These are phyloP conservation scores for Suillus lakei DNA, from an alignment of 768 basidiomycete species.

Conservation along the genomic window DNA sequence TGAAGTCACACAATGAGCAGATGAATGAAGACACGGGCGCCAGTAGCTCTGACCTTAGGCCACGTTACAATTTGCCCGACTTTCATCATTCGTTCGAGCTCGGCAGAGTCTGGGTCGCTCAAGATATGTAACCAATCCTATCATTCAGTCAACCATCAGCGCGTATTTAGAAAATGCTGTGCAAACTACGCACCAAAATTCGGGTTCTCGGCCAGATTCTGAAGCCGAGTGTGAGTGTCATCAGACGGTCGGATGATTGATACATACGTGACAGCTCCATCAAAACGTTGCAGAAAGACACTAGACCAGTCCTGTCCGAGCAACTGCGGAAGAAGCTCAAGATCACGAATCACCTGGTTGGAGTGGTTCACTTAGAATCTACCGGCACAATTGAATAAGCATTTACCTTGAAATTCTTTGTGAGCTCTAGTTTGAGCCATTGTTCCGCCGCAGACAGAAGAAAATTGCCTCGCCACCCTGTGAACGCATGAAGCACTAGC, in stretches of 20 bases:
- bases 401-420: conserved; percentile 89
- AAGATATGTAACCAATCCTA: conserved; percentile 87
- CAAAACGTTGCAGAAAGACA: conserved; percentile 94
- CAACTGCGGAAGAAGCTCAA: conserved; percentile 93
- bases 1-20: conserved; percentile 32
- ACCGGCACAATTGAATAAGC: neutral
- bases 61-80: conserved; percentile 93
- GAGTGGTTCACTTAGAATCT: conserved; percentile 10
- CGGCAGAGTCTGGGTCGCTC: conserved; percentile 79
- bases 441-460: conserved; percentile 91
- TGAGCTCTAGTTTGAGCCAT: conserved; percentile 92
- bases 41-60: conserved; percentile 73
- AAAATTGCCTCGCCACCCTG: conserved; percentile 96
- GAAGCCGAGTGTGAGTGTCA: conserved; percentile 33
- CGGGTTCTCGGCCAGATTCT: conserved; percentile 89
- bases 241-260: neutral
- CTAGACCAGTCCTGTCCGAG: conserved; percentile 96
- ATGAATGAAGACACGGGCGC: neutral
- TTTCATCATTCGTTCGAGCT: conserved; percentile 84
- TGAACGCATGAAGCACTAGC: conserved; percentile 3
- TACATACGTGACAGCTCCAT: conserved; percentile 83
- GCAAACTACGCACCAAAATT: conserved; percentile 54
- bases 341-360: conserved; percentile 84
- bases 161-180: conserved; percentile 8
- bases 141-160: conserved; percentile 2